Conservation (phyloP, 1,284 basidiomycete species). For the Amylostereum chailletii region DNA sequence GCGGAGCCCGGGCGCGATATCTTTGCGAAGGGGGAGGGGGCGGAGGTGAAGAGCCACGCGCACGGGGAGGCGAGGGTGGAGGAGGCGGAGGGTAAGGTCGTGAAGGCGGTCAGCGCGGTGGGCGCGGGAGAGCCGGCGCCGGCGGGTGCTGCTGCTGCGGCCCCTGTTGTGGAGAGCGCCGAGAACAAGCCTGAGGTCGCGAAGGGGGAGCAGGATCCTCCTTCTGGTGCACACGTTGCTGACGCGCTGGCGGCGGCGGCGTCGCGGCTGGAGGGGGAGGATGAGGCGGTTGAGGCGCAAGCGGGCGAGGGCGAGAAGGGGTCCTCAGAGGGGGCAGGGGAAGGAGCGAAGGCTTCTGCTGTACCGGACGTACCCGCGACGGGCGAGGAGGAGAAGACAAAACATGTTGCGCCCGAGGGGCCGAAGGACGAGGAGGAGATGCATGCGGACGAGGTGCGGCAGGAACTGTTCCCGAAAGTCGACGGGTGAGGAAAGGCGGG, state of each 20-base stretch:
- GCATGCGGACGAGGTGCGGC: slow-evolving; percentile 42
- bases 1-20: slow-evolving; percentile 63
- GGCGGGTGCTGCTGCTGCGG: too few species aligned
- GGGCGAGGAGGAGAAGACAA: not conserved
- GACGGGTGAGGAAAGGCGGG: not conserved
- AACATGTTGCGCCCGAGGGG: slow-evolving; percentile 18
- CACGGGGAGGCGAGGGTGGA: slow-evolving; percentile 2
- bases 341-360: not conserved
- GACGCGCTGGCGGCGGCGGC: too few species aligned
- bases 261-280: not conserved
- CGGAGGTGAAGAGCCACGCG: too few species aligned
- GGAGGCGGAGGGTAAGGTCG: not conserved
- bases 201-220: too few species aligned
- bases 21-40: slow-evolving; percentile 32
- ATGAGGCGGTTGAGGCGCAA: not conserved
- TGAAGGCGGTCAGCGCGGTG: slow-evolving; percentile 6
- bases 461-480: slow-evolving; percentile 41
- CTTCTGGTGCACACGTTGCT: too few species aligned
- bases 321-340: too few species aligned
- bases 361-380: not conserved
- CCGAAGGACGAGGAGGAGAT: slow-evolving; percentile 39
- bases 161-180: too few species aligned
- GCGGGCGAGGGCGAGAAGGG: not conserved
- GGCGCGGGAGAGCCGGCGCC: not conserved
- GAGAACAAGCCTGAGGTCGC: too few species aligned